Evolutionary conservation across 768 basidiomycete species (phyloP), one percentile per base, ranked within the genome.

Genomic region (Antrodiella citrinella): DNA sequence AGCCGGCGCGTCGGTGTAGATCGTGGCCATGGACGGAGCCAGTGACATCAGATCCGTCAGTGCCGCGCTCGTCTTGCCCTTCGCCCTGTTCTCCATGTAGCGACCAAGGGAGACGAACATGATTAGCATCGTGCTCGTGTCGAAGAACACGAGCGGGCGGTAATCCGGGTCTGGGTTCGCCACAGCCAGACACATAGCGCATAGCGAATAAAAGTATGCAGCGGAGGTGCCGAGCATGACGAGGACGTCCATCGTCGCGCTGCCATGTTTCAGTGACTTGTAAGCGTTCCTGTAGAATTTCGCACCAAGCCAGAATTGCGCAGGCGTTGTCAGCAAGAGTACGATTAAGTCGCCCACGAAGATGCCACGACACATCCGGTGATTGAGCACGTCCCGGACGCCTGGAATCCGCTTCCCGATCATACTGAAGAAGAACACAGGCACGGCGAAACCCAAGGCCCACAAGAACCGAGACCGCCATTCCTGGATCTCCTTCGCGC

Each of bases 111-210:
- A 94, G 59, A 98, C 87, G 65, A 99, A 98, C 71, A 86, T 89
- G 76, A 99, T 85, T 54, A 99, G 73, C 96, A 97, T 98, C 18
- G 96, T 96, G 61, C 91, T 96, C 1, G 96, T 98, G 69, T 99
- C 96, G 71, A 98, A 98, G 69, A 98, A 98, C 42, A 92, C 77
- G 63, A 86, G 78, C 1, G 96, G 95, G 18, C 80, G 84, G 62
- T 76, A 90, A 40, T 75, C 75, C 0, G 84, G 75, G 9, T 84
- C 78, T 3, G 73, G 66, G 59, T 82, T 81, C 66, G 84, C 75
- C 3, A 74, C 63, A 4, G 90, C 86, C 45, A 70, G 70, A 53
- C 89, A 41, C 72, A 99, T 76, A 43, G 77, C 68, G 53, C 80
- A 67, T 21, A 92, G 53, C 0, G 95, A 98, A 68, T 98, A 99